Percentiles rank a stretch among this genome's conserved stretches.
phyloP scores from a whole-genome alignment of 768 basidiomycete species.

The Tricholoma sp. region DNA sequence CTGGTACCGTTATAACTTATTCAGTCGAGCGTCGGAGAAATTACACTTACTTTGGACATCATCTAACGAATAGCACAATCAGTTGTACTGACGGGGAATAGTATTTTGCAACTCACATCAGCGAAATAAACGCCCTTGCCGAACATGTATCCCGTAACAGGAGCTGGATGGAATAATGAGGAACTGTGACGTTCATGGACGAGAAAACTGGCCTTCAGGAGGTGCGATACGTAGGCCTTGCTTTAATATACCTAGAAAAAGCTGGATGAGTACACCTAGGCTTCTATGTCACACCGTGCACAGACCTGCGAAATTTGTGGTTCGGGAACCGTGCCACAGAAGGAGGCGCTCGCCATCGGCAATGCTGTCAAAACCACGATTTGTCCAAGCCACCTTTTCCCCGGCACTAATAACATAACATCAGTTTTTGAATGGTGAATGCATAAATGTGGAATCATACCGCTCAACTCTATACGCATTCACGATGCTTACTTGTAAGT shows the following conservation, averaged over 20 bases:
- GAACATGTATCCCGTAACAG: constrained; percentile 59
- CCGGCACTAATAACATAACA: constrained; percentile 12
- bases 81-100: neutral
- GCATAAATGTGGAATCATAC: constrained; percentile 18
- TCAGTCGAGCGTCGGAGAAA: neutral
- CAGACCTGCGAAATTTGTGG: constrained; percentile 57
- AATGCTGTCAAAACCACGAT: constrained; percentile 39
- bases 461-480: constrained; percentile 54
- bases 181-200: neutral
- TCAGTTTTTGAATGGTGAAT: neutral
- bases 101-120: constrained; percentile 36
- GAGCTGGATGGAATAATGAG: constrained; percentile 27
- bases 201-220: constrained; percentile 40
- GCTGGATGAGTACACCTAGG: neutral
- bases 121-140: constrained; percentile 66
- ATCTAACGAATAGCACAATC: constrained; percentile 31
- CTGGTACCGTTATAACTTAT: constrained; percentile 22
- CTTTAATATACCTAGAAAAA: constrained; percentile 43
- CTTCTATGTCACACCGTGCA: neutral
- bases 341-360: constrained; percentile 46
- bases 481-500: constrained; percentile 36
- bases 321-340: constrained; percentile 60
- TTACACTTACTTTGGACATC: constrained; percentile 51
- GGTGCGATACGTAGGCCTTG: constrained; percentile 63
- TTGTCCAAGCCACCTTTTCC: constrained; percentile 35